Evolutionary conservation across 192 early-diverging fungal species (phyloP).

Genomic region (Backusella liffmaniae): DNA sequence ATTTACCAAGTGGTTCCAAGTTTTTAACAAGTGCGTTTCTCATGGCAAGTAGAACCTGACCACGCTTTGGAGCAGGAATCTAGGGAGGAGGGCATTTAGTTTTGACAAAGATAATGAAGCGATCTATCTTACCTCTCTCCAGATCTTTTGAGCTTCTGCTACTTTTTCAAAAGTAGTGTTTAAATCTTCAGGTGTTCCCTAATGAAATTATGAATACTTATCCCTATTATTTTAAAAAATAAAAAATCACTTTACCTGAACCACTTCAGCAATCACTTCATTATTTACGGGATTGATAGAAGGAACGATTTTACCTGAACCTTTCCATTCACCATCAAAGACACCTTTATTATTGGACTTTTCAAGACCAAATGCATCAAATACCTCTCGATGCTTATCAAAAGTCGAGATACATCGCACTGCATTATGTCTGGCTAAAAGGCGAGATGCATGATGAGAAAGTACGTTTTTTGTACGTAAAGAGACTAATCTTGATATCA

Average conservation of each 20-base stretch:
- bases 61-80: conserved; percentile 83
- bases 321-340: conserved; percentile 74
- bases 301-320: conserved; percentile 59
- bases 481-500: conserved; percentile 7
- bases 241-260: conserved; percentile 48
- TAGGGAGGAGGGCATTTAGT: neutral
- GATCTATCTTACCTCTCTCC: conserved; percentile 46
- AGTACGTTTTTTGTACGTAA: conserved; percentile 3
- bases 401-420: conserved; percentile 31
- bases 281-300: conserved; percentile 79
- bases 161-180: conserved; percentile 62
- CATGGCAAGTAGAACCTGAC: conserved; percentile 89
- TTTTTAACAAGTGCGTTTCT: conserved; percentile 75
- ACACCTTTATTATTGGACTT: conserved; percentile 71
- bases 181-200: conserved; percentile 59
- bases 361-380: conserved; percentile 60
- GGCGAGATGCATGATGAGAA: neutral
- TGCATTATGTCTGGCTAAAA: neutral
- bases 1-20: conserved; percentile 75
- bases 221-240: too few relatives aligned
- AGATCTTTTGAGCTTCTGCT: conserved; percentile 60
- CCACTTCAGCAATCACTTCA: conserved; percentile 78
- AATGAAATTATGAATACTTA: neutral
- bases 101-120: neutral
- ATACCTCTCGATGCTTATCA: conserved; percentile 44